Percentiles rank a stretch among this genome's conserved stretches.
Evolutionary conservation across 345 rosid species (phyloP).

Genomic region (Lagerstroemia speciosa): DNA sequence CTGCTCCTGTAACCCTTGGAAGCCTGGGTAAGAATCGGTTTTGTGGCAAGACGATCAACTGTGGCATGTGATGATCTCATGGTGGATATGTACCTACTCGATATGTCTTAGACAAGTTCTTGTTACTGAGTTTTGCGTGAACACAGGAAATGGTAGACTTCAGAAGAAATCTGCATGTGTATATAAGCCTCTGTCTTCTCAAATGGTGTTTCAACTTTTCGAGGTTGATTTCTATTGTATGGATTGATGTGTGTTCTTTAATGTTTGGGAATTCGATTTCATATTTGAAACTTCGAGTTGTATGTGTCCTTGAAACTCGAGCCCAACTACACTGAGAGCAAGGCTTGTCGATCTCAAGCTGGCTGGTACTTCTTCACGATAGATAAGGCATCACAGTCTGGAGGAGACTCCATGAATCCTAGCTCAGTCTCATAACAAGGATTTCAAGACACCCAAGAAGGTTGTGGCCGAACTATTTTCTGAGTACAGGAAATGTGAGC

Average conservation of each 20-base stretch:
- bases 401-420: too few species aligned
- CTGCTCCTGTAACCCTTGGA: background rate
- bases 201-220: too few species aligned
- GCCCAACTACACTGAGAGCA: background rate
- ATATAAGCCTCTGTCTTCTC: too few species aligned
- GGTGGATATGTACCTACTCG: background rate
- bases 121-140: background rate
- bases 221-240: background rate
- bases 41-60: background rate
- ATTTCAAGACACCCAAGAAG: too few species aligned
- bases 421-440: too few species aligned
- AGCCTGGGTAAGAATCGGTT: background rate
- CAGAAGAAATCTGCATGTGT: too few species aligned
- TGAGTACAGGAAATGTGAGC: too few species aligned
- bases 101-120: background rate
- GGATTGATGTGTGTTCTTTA: background rate
- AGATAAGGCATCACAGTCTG: too few species aligned
- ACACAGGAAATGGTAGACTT: too few species aligned
- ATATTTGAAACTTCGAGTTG: background rate
- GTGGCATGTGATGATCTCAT: background rate
- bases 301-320: background rate
- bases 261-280: background rate
- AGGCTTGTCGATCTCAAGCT: too few species aligned
- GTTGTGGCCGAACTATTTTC: too few species aligned
- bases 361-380: too few species aligned